These are phyloP conservation scores for Avena eriantha DNA, from an alignment of 176 grass and related monocot genomes.

Conservation along the genomic window DNA sequence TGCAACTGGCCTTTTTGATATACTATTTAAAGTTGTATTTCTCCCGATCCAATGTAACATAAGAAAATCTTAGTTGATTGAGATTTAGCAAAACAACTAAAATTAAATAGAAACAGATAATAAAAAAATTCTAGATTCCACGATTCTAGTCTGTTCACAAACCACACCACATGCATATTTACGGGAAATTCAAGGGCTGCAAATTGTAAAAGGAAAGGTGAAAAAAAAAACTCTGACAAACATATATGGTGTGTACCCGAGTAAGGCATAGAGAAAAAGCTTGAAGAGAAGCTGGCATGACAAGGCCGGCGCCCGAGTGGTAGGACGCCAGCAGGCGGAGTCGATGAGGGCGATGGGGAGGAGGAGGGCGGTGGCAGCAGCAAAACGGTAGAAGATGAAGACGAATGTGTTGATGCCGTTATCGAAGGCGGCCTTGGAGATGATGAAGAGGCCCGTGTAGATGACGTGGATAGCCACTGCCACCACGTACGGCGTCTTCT, in stretches of 20 bases:
- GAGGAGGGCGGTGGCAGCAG: slow-evolving; percentile 15
- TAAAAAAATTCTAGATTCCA: too few species aligned
- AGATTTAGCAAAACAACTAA: too few species aligned
- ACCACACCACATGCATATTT: too few species aligned
- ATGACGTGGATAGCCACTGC: slow-evolving; percentile 50
- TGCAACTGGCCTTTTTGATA: too few species aligned
- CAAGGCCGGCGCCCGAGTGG: not conserved
- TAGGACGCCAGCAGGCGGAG: not conserved
- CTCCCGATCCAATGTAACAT: too few species aligned
- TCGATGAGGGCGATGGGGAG: not conserved
- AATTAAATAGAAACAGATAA: too few species aligned
- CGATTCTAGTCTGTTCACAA: too few species aligned
- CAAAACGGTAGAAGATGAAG: slow-evolving; percentile 70
- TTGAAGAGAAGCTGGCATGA: slow-evolving; percentile 42
- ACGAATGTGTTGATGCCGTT: slow-evolving; percentile 55
- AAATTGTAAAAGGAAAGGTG: too few species aligned
- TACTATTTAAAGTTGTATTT: too few species aligned
- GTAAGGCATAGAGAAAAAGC: slow-evolving; percentile 60
- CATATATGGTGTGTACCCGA: slow-evolving; percentile 42
- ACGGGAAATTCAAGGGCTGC: too few species aligned
- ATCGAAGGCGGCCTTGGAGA: slow-evolving; percentile 60
- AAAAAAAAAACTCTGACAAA: too few species aligned
- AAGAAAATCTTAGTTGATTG: too few species aligned
- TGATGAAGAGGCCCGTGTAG: slow-evolving; percentile 55
- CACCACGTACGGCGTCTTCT: slow-evolving; percentile 50